phyloP scores from a whole-genome alignment of 257 asterid genomes.

The Solanum peruvianum region DNA sequence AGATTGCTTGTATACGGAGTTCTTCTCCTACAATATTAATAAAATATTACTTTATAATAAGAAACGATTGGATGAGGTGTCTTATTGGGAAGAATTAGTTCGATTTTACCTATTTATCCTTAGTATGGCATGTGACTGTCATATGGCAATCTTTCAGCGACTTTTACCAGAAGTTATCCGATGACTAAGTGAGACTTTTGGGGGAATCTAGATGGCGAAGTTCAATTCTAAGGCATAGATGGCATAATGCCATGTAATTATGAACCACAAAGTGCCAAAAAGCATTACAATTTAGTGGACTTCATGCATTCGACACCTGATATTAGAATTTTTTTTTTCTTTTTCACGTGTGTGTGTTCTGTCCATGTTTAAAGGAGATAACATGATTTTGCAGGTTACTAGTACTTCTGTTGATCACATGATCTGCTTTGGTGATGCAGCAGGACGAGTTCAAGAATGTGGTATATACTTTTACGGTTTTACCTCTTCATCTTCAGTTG shows the following conservation, averaged over 20 bases:
- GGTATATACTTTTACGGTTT: constrained; percentile 23
- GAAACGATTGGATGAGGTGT: background rate
- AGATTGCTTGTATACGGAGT: background rate
- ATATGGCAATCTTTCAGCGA: background rate
- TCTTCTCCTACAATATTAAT: background rate
- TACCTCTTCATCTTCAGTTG: background rate
- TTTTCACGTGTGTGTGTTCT: background rate
- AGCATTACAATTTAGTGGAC: background rate
- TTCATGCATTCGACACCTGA: background rate
- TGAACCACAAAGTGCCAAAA: background rate
- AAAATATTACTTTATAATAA: background rate
- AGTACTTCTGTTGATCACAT: constrained; percentile 75
- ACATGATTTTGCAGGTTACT: constrained; percentile 46
- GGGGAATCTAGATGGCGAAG: too few relatives aligned
- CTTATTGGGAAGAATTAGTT: background rate
- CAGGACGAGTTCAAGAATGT: constrained; percentile 86
- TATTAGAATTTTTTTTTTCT: background rate
- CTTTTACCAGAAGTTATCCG: background rate
- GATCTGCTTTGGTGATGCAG: constrained; percentile 86
- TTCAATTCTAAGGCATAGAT: background rate
- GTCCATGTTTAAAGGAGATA: background rate
- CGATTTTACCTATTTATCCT: background rate
- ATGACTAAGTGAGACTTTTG: background rate
- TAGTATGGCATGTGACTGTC: background rate
- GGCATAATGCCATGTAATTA: background rate